Evolutionary conservation across 208 protist genomes (phyloP).

Genomic region (Lotmaria passim): DNA sequence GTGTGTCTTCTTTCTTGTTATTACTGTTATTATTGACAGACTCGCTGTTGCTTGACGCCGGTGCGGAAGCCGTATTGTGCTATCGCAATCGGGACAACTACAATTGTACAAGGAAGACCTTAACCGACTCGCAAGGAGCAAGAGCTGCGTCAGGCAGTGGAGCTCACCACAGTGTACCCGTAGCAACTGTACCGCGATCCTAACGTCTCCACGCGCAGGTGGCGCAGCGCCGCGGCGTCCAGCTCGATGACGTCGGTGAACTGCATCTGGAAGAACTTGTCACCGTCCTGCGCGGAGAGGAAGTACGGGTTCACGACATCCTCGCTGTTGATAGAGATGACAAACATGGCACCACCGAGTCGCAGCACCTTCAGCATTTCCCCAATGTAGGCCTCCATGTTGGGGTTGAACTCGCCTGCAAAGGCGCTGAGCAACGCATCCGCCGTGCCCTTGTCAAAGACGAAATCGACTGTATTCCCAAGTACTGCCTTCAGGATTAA

Average conservation of each 20-base stretch:
- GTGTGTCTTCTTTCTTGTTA: no score
- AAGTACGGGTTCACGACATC: slow-evolving; percentile 57
- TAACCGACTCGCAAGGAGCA: no score
- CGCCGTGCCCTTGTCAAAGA: slow-evolving; percentile 72
- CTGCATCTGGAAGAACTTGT: slow-evolving; percentile 35
- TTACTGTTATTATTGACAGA: no score
- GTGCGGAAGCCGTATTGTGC: no score
- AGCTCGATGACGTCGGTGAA: slow-evolving; percentile 40
- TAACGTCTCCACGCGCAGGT: slow-evolving; percentile 60
- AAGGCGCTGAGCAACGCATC: slow-evolving; percentile 73
- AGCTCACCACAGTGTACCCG: slow-evolving; percentile 35
- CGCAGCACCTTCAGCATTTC: slow-evolving; percentile 44
- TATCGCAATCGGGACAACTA: no score
- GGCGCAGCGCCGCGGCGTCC: slow-evolving; percentile 11
- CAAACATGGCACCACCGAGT: slow-evolving; percentile 44
- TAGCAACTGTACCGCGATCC: slow-evolving; percentile 58
- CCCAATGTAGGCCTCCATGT: slow-evolving; percentile 45
- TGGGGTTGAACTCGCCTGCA: slow-evolving; percentile 59
- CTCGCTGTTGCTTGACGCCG: no score
- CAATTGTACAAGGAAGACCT: no score
- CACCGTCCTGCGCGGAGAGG: slow-evolving; percentile 28
- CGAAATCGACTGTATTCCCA: slow-evolving; percentile 36
- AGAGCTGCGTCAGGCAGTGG: slow-evolving; percentile 14
- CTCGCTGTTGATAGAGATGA: slow-evolving; percentile 70
- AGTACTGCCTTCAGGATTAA: slow-evolving; percentile 14